Evolutionary conservation across 2,329 filamentous ascomycete species (phyloP).

Genomic region (Penicillium rolfsii): DNA sequence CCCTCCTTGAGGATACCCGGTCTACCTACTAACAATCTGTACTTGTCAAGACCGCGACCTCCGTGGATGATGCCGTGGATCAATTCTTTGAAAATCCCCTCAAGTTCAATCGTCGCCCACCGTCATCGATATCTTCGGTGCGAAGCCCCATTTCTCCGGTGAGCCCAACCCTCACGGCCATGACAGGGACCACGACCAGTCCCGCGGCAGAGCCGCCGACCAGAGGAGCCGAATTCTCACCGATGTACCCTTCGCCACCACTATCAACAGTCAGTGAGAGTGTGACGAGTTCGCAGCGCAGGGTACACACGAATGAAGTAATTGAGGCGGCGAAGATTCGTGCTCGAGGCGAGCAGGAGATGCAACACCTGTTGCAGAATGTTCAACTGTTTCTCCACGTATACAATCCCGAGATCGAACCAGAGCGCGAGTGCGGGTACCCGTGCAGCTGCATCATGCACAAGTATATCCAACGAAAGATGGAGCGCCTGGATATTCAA

Average conservation of each 20-base stretch:
- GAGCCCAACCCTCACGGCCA: neutral
- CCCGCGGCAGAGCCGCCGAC: neutral
- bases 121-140: neutral
- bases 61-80: constrained; percentile 16
- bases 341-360: constrained; percentile 49
- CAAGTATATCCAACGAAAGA: constrained; percentile 43
- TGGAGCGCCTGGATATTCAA: constrained; percentile 43
- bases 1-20: neutral
- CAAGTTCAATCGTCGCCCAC: neutral
- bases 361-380: constrained; percentile 49
- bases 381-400: constrained; percentile 47
- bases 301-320: constrained; percentile 43
- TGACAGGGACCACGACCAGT: neutral
- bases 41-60: constrained; percentile 5
- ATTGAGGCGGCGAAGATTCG: constrained; percentile 45
- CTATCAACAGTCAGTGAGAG: neutral
- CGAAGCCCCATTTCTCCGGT: neutral
- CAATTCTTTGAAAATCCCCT: constrained; percentile 15
- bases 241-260: constrained; percentile 1
- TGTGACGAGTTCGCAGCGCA: neutral
- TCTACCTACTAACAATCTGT: constrained; percentile 7
- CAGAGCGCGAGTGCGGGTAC: constrained; percentile 50
- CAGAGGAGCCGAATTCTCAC: neutral
- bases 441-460: constrained; percentile 49
- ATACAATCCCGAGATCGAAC: constrained; percentile 54